Base-by-base conservation (phyloP, 805 yeast species). In the Suhomyces canberraensis region DNA sequence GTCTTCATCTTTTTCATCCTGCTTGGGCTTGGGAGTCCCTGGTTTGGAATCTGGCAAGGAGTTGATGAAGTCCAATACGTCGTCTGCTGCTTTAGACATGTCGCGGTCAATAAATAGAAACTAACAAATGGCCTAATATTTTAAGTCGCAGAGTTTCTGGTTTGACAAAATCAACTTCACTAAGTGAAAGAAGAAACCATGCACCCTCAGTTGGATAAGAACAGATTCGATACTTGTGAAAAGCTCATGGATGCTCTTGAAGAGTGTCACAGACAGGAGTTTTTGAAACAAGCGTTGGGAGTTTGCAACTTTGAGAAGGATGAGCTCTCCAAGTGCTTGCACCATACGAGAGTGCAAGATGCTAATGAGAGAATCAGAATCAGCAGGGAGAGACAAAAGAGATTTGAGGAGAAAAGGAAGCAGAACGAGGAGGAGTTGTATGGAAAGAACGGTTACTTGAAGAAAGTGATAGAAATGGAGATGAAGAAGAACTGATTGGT, bases 221-320 rank as follows among this genome's bases (percentile, higher is more conserved):
- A 58, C 42, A 53, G 73, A 39, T 67, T 68, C 42, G 67, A 61
- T 31, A 60, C 84, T 14, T 91, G 98, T 60, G 79, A 76, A 35
- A 85, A 82, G 43, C 73, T 88, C 27, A 88, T 93, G 58, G 81
- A 82, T 43, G 96, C 95, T 0, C 73, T 91, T 4, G 95, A 91
- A 51, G 82, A 86, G 55, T 91, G 98, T 57, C 96, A 90, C 52
- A 73, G 78, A 40, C 72, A 72, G 37, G 83, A 80, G 37, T 83
- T 80, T 47, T 48, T 84, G 41, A 73, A 76, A 46, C 78, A 84
- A 56, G 80, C 85, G 6, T 66, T 87, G 47, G 98, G 98, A 18
- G 69, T 76, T 41, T 91, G 98, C 64, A 87, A 88, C 60, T 79
- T 80, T 36, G 81, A 84, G 50, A 89, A 89, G 52, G 86, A 84